phyloP scores from a whole-genome alignment of 139 green algal genomes.

The Haematococcus lacustris region DNA sequence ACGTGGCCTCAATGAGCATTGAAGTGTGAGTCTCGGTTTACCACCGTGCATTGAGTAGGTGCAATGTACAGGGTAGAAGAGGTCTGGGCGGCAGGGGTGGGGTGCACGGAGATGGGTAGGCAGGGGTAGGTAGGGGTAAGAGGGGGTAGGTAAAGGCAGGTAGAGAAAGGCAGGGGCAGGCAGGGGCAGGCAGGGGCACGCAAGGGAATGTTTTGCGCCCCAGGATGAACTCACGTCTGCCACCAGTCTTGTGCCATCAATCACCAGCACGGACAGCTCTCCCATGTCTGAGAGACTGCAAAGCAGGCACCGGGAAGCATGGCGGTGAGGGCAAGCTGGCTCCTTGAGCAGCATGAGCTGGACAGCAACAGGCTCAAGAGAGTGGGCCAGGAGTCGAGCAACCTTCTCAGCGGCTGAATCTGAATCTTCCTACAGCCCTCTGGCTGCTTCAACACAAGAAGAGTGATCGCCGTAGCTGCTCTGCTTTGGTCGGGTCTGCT shows the following conservation, averaged over 20 bases:
- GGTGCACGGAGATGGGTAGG: neutral
- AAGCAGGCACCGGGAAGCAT: neutral
- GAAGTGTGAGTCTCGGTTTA: neutral
- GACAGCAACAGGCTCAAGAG: neutral
- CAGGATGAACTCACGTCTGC: conserved; percentile 42
- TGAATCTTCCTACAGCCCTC: no score
- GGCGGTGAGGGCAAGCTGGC: neutral
- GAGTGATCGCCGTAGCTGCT: no score
- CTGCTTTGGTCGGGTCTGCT: no score
- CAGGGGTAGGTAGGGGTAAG: no score
- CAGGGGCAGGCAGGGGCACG: neutral
- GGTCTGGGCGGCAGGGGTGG: neutral
- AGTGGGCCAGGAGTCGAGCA: neutral
- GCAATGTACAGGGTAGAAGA: neutral
- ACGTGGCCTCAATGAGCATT: neutral
- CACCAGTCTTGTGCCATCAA: conserved; percentile 69
- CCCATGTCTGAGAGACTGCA: conserved; percentile 18
- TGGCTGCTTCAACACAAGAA: no score
- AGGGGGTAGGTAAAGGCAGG: neutral
- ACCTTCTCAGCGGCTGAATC: no score
- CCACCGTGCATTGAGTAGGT: neutral
- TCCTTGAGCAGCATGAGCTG: no score
- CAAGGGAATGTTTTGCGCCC: neutral
- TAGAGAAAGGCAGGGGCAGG: neutral
- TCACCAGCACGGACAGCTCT: conserved; percentile 63